Evolutionary conservation across 2,329 filamentous ascomycete species (phyloP).

Genomic region (Cercospora zeae-maydis): DNA sequence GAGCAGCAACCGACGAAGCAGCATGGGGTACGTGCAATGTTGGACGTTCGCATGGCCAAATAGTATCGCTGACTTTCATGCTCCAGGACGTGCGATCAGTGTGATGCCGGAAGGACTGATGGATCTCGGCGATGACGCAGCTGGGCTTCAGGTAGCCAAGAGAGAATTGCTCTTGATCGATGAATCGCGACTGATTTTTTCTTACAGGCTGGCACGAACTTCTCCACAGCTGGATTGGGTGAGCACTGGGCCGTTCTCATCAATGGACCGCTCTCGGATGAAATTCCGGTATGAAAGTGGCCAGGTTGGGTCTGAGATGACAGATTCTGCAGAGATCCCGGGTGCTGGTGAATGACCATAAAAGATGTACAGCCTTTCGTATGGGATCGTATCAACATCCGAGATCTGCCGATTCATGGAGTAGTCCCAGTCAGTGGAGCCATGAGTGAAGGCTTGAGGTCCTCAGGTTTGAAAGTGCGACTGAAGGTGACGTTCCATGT

Average conservation of each 20-base stretch:
- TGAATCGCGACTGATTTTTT: neutral
- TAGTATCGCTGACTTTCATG: neutral
- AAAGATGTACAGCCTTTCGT: too few relatives aligned
- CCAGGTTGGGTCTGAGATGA: neutral
- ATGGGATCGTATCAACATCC: too few relatives aligned
- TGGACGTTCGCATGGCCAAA: neutral
- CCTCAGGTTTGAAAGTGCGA: too few relatives aligned
- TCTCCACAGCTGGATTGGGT: neutral
- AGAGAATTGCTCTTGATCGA: too few relatives aligned
- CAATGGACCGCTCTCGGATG: slow-evolving; percentile 3
- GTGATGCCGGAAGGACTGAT: slow-evolving; percentile 6
- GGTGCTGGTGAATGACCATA: too few relatives aligned
- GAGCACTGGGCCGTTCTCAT: slow-evolving; percentile 7
- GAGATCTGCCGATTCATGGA: too few relatives aligned
- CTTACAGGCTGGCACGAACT: neutral
- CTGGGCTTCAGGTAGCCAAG: neutral
- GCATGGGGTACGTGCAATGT: neutral
- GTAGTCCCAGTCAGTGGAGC: too few relatives aligned
- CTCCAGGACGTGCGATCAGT: slow-evolving; percentile 1
- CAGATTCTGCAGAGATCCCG: too few relatives aligned
- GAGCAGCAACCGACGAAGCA: slow-evolving; percentile 3
- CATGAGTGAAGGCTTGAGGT: too few relatives aligned
- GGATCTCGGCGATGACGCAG: slow-evolving; percentile 5
- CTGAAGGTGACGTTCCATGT: too few relatives aligned
- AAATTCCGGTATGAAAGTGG: neutral